Conservation (phyloP, 805 yeast genomes). For the Spathaspora boniae region DNA sequence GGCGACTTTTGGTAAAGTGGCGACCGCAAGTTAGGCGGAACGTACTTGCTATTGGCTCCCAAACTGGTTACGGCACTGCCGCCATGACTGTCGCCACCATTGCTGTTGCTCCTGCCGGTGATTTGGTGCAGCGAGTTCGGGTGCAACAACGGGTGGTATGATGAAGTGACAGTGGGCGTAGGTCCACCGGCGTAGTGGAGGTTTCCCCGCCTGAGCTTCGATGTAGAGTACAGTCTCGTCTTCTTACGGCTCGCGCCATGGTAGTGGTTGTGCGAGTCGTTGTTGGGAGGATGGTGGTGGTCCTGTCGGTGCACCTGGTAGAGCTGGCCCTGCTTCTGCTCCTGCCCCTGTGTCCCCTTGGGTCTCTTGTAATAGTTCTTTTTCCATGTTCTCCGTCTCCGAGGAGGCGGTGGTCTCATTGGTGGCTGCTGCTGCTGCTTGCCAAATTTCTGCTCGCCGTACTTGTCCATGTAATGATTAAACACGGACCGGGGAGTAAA, state of each 20-base stretch:
- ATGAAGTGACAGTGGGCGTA: constrained; percentile 4
- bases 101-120: not conserved
- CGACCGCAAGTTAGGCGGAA: constrained; percentile 42
- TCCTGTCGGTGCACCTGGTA: no score
- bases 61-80: constrained; percentile 2
- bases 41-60: constrained; percentile 26
- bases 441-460: constrained; percentile 41
- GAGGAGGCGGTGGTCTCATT: constrained; percentile 1
- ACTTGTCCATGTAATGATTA: constrained; percentile 67
- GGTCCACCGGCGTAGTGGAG: constrained; percentile 1
- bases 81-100: not conserved
- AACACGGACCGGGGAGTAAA: constrained; percentile 77
- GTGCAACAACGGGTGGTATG: constrained; percentile 6
- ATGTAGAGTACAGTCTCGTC: constrained; percentile 20
- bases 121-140: not conserved
- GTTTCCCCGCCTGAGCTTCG: constrained; percentile 12
- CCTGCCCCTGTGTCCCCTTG: constrained; percentile 12
- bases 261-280: constrained; percentile 10
- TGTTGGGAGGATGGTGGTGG: constrained; percentile 12
- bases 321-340: not conserved
- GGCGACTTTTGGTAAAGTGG: constrained; percentile 33
- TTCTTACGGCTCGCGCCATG: constrained; percentile 14
- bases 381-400: constrained; percentile 25
- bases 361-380: constrained; percentile 18
- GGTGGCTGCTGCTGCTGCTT: constrained; percentile 5